phyloP scores from a whole-genome alignment of 306 rosid species.

The Purshia tridentata region DNA sequence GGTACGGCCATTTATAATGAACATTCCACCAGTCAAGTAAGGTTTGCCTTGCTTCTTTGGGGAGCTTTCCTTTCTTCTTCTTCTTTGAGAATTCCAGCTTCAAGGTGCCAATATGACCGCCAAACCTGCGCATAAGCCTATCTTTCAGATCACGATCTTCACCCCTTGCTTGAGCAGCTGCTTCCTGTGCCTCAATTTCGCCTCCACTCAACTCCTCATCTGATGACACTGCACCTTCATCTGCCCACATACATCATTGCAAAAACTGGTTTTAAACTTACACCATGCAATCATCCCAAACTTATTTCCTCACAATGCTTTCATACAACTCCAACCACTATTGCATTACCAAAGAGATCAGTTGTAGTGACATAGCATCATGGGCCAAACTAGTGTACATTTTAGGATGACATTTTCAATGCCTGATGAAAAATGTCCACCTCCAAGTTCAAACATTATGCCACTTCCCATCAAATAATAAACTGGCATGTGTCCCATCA shows the following conservation, averaged over 20 bases:
- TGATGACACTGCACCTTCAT: slow-evolving; percentile 73
- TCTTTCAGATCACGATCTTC: slow-evolving; percentile 86
- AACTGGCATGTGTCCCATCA: too few species aligned
- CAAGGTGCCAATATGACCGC: slow-evolving; percentile 72
- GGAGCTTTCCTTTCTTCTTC: slow-evolving; percentile 91
- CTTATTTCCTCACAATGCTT: too few species aligned
- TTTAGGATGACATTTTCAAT: background rate
- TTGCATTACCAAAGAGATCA: too few species aligned
- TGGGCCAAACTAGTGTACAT: too few species aligned
- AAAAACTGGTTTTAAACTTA: background rate
- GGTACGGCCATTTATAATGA: slow-evolving; percentile 96
- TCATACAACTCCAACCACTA: too few species aligned
- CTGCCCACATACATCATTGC: slow-evolving; percentile 28
- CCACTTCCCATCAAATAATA: background rate
- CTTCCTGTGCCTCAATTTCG: slow-evolving; percentile 62
- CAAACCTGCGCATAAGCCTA: slow-evolving; percentile 74
- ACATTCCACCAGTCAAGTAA: slow-evolving; percentile 87
- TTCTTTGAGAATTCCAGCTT: slow-evolving; percentile 85
- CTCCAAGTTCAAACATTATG: background rate
- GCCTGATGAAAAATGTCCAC: background rate
- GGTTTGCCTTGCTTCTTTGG: slow-evolving; percentile 83
- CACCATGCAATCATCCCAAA: too few species aligned
- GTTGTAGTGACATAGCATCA: too few species aligned
- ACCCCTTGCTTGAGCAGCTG: slow-evolving; percentile 27
- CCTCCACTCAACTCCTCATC: slow-evolving; percentile 74